These are phyloP conservation scores for Massospora cicadina DNA, from an alignment of 371 early-diverging fungal genomes.

Conservation along the genomic window DNA sequence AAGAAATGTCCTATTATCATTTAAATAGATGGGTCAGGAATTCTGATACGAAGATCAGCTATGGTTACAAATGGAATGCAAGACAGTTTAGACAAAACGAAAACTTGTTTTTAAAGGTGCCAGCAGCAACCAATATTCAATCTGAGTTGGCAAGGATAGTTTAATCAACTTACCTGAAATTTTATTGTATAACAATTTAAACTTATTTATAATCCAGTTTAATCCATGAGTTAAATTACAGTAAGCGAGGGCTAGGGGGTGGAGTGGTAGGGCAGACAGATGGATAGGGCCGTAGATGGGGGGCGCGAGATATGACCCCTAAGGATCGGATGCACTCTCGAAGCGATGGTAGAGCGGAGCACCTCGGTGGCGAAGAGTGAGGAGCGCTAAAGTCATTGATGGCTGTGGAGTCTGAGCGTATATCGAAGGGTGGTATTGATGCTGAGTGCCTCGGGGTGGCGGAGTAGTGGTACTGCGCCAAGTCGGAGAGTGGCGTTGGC, in stretches of 20 bases:
- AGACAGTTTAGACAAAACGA: no score
- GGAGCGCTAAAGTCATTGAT: not conserved
- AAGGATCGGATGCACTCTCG: not conserved
- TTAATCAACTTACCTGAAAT: no score
- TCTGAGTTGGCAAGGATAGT: no score
- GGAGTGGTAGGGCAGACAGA: not conserved
- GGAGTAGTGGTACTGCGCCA: not conserved
- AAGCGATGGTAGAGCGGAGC: not conserved
- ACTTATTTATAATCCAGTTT: no score
- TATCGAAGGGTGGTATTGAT: not conserved
- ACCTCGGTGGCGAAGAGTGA: not conserved
- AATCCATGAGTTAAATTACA: not conserved
- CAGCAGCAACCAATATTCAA: no score
- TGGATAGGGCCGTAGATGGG: not conserved
- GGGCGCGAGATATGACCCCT: not conserved
- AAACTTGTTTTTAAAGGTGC: no score
- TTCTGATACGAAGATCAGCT: no score
- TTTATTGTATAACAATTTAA: no score
- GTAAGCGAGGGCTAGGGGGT: not conserved
- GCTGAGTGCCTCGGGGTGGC: not conserved
- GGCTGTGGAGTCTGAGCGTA: not conserved
- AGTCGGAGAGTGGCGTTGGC: not conserved
- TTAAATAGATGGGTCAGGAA: no score
- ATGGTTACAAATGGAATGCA: no score
- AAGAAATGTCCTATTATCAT: no score